phyloP scores from a whole-genome alignment of 139 green algal species.

The Picochlorum sp. region DNA sequence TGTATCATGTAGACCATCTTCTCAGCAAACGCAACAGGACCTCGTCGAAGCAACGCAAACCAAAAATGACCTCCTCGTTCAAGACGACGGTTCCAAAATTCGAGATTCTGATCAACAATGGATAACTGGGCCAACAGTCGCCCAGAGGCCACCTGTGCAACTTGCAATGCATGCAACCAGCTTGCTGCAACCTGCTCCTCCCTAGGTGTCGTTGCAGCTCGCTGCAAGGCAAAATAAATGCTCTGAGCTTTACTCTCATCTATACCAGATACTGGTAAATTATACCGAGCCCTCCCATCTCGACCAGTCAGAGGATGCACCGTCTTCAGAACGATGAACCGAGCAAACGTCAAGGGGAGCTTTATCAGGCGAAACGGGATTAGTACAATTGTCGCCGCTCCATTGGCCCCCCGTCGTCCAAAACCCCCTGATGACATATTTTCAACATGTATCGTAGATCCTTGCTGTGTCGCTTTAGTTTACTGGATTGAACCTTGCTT shows the following conservation, averaged over 20 bases:
- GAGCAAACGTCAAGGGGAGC: not conserved
- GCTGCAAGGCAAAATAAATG: conserved; percentile 23
- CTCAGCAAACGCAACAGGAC: conserved; percentile 31
- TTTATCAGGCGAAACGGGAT: conserved; percentile 6
- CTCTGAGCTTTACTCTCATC: conserved; percentile 21
- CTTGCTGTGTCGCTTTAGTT: too few relatives aligned
- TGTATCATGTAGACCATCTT: conserved; percentile 24
- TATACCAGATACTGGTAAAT: conserved; percentile 26
- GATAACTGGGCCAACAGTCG: conserved; percentile 29
- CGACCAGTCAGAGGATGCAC: not conserved
- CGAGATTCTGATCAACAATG: conserved; percentile 25
- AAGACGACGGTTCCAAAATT: conserved; percentile 33
- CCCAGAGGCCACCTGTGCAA: conserved; percentile 22
- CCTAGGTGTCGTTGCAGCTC: conserved; percentile 10
- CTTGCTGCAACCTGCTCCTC: conserved; percentile 19
- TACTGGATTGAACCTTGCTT: too few relatives aligned
- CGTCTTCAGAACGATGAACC: not conserved
- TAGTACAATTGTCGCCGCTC: not conserved
- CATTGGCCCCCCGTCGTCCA: too few relatives aligned
- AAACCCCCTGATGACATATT: too few relatives aligned
- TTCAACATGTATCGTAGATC: too few relatives aligned
- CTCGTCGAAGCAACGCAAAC: conserved; percentile 36
- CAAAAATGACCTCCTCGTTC: conserved; percentile 29
- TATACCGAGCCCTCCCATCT: not conserved
- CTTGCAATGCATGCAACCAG: conserved; percentile 22